Base-by-base conservation (phyloP, 73 alveolate species). In the Durusdinium trenchii region DNA sequence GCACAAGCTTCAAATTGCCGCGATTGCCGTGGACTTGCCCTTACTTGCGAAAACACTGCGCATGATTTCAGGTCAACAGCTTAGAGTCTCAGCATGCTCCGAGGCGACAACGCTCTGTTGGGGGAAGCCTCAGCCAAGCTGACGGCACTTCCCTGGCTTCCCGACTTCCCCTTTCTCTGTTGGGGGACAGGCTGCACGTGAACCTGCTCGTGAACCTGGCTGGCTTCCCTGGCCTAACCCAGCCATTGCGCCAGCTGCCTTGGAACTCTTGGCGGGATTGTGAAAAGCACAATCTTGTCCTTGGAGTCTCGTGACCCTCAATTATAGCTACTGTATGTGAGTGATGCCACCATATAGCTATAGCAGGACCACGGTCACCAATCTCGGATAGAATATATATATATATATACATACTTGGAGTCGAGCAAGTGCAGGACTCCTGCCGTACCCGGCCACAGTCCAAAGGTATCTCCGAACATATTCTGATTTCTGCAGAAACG, bases 231-330 rank as follows among this genome's bases (percentile, higher is more conserved):
- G 61, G 20, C 87, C 87, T 47, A 90, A 35, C 48, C 97, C 97
- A 4, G 97, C 97, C 36, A 90, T 90, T 32, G 89, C 97, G 14
- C 97, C 97, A 35, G 97, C 97, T 14, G 97, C 97, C 97, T 90
- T 9, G 7, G 38, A 6, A 48, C 69, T 71, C 32, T 20, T 48
- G 26, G 75, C 16, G 30, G 14, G 16, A 18, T 10, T 6, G 86
- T 14, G 54, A 76, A 38, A 38, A 73, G 69, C 69, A 57, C 69
- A 57, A 12, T 36, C 84, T 32, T n/a, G n/a, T n/a, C n/a, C n/a
- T n/a, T n/a, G n/a, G n/a, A n/a, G n/a, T n/a, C n/a, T n/a, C n/a
- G n/a, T n/a, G n/a, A n/a, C n/a, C n/a, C n/a, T n/a, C n/a, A n/a
- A n/a, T n/a, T n/a, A n/a, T n/a, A n/a, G n/a, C n/a, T n/a, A n/a